Evolutionary conservation across 73 alveolate genomes (phyloP).

Genomic region (Paramecium sonneborni): DNA sequence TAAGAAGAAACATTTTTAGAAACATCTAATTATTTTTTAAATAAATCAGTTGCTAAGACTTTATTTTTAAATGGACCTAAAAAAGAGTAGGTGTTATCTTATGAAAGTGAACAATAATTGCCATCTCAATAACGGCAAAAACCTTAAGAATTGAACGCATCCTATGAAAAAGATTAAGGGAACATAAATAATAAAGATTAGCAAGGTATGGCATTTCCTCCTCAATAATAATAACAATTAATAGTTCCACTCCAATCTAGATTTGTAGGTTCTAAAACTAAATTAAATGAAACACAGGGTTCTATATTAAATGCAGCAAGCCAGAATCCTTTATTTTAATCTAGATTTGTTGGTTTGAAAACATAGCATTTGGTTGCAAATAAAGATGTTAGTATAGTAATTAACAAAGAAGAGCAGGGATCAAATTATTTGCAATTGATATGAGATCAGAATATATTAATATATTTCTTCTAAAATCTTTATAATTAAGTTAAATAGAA

Average conservation of each 20-base stretch:
- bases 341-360: not conserved
- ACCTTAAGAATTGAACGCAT: not conserved
- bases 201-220: not conserved
- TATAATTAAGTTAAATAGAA: too few relatives aligned
- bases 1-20: slow-evolving; percentile 30
- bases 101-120: not conserved
- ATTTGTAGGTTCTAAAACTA: not conserved
- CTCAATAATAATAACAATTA: not conserved
- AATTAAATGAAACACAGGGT: not conserved
- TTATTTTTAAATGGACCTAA: not conserved
- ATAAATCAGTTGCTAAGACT: not conserved
- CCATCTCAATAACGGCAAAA: not conserved
- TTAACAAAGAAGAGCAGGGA: not conserved
- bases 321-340: not conserved
- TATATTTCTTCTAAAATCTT: too few relatives aligned
- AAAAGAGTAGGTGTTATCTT: not conserved
- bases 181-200: not conserved
- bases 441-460: too few relatives aligned
- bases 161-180: not conserved
- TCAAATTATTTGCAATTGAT: not conserved
- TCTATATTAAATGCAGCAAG: not conserved
- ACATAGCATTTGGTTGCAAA: not conserved
- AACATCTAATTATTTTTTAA: not conserved
- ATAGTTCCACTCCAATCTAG: not conserved
- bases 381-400: not conserved